Evolutionary conservation across 768 basidiomycete species (phyloP), one percentile per base, ranked within the genome.

Genomic region (Tulasnella sp.): DNA sequence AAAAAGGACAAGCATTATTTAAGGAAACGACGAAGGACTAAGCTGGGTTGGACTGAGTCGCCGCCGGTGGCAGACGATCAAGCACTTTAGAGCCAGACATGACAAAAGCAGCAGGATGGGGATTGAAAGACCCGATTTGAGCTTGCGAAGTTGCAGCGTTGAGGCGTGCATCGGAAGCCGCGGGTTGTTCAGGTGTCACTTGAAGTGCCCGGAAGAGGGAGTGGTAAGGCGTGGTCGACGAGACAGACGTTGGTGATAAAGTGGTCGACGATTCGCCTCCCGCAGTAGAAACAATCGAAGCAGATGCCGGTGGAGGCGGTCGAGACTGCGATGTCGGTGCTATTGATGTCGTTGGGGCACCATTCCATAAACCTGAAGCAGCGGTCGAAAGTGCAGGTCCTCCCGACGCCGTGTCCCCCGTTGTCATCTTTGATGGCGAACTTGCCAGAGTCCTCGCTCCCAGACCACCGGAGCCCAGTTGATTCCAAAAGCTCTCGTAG

Each of bases 401-500:
- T 47, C n/a, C 44, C 17, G 44, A n/a, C 19, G 19, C n/a, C n/a
- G n/a, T 47, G 9, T 22, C 26, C 44, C 19, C 12, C 12, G 11
- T n/a, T 22, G 8, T 47, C n/a, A 19, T 47, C 44, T 17, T 47
- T 17, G 44, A 47, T 3, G 44, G 44, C 44, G 44, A 47, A 14
- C 16, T 14, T n/a, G 42, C 14, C 11, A 42, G 42, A 5, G 44
- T 47, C 44, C 44, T 47, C 3, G 44, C 63, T 64, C 63, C 63
- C 32, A 34, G 19, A 9, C 68, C 42, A 37, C 68, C 42, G 5
- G 40, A 32, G 29, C 42, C 68, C 40, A 69, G 26, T n/a, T 42
- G 39, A 34, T 34, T 69, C 68, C 68, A 69, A 17, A 69, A 69
- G 42, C 68, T 69, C 44, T 69, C 68, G 41, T 69, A 69, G 22